Evolutionary conservation across 495 filamentous ascomycete genomes (phyloP).

Genomic region (Choiromyces venosus): DNA sequence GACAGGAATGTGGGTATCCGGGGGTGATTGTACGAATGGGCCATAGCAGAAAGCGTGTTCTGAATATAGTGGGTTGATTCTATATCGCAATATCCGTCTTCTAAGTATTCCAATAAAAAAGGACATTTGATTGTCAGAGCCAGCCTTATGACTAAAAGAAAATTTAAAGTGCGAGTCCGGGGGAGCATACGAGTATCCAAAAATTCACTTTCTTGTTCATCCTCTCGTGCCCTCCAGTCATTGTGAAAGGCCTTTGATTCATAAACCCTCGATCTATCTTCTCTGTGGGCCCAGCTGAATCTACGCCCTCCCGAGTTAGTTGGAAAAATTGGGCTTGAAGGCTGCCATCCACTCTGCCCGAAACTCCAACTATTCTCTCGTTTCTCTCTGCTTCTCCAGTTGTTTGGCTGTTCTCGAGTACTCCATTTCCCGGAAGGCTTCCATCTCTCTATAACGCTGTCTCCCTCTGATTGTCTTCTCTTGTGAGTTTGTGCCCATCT

Average conservation of each 20-base stretch:
- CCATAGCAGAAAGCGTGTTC: background rate
- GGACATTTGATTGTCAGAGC: background rate
- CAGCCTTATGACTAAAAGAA: background rate
- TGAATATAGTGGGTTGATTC: background rate
- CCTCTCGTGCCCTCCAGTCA: background rate
- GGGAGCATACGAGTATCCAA: background rate
- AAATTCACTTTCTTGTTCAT: background rate
- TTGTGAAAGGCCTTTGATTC: background rate
- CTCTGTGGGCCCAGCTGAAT: background rate
- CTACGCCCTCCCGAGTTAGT: background rate
- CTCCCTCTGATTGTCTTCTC: background rate
- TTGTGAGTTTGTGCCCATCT: background rate
- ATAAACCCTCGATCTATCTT: background rate
- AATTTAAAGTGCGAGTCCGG: background rate
- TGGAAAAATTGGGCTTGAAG: background rate
- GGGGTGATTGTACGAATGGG: background rate
- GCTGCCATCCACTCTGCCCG: background rate
- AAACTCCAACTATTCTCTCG: background rate
- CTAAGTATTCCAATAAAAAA: background rate
- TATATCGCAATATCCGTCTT: background rate
- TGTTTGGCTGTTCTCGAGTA: background rate
- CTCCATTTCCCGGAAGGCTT: background rate
- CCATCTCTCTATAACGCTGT: background rate
- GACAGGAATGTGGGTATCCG: background rate
- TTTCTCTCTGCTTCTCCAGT: background rate